phyloP scores from a whole-genome alignment of 2,329 filamentous ascomycete species.

The Dactylellina cionopaga region DNA sequence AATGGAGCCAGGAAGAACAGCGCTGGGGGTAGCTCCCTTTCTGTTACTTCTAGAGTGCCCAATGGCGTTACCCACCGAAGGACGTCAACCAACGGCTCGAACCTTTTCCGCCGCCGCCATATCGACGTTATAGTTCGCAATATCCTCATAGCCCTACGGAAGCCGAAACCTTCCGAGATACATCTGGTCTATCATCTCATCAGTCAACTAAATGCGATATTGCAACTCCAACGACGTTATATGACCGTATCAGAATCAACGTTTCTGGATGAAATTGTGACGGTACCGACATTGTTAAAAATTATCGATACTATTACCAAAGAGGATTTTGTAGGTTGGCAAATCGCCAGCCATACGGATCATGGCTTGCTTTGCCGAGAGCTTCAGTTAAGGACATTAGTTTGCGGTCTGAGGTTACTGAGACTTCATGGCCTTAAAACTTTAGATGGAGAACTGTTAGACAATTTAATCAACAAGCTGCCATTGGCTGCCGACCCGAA shows the following conservation, averaged over 20 bases:
- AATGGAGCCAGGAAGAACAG: slow-evolving; percentile 50
- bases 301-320: slow-evolving; percentile 52
- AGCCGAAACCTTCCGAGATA: slow-evolving; percentile 48
- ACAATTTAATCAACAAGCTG: slow-evolving; percentile 46
- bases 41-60: slow-evolving; percentile 30
- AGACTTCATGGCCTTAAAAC: slow-evolving; percentile 47
- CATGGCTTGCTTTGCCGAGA: slow-evolving; percentile 45
- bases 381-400: slow-evolving; percentile 44
- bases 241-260: slow-evolving; percentile 52
- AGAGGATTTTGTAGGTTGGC: slow-evolving; percentile 51
- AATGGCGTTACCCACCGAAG: slow-evolving; percentile 46
- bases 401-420: slow-evolving; percentile 37
- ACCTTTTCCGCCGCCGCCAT: slow-evolving; percentile 51
- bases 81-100: slow-evolving; percentile 41
- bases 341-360: slow-evolving; percentile 46
- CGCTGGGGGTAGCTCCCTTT: slow-evolving; percentile 46
- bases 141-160: slow-evolving; percentile 50
- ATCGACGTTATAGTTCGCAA: slow-evolving; percentile 52
- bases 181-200: slow-evolving; percentile 52
- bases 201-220: slow-evolving; percentile 49
- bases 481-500: slow-evolving; percentile 48
- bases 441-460: slow-evolving; percentile 42
- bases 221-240: slow-evolving; percentile 49
- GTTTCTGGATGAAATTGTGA: slow-evolving; percentile 51
- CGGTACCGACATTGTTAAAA: slow-evolving; percentile 44